These are phyloP conservation scores for Seiridium unicorne DNA, from an alignment of 2,329 filamentous ascomycete genomes.

Conservation along the genomic window DNA sequence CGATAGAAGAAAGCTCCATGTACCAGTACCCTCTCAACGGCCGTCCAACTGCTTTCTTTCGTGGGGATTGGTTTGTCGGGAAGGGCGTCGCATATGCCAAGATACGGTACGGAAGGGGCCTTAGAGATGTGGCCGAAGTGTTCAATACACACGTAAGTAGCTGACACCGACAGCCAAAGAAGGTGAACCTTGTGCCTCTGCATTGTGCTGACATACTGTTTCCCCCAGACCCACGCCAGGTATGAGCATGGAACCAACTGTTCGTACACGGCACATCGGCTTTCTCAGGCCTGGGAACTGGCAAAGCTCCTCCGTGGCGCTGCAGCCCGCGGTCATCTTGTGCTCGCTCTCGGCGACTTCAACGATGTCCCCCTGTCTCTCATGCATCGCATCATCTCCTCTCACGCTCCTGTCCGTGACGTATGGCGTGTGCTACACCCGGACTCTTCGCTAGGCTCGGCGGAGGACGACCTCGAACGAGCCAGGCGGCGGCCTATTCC, in stretches of 20 bases:
- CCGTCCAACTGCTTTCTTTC: constrained; percentile 86
- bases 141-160: constrained; percentile 81
- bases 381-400: constrained; percentile 78
- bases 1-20: constrained; percentile 88
- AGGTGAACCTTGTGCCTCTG: too few species aligned
- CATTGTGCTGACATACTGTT: too few species aligned
- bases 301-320: constrained; percentile 84
- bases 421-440: constrained; percentile 84
- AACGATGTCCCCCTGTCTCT: constrained; percentile 92
- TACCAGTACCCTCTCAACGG: constrained; percentile 87
- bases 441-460: constrained; percentile 75
- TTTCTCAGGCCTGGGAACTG: constrained; percentile 93
- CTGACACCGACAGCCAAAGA: not conserved
- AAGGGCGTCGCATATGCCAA: constrained; percentile 87
- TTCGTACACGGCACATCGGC: constrained; percentile 86
- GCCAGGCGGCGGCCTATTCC: constrained; percentile 67
- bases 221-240: constrained; percentile 67
- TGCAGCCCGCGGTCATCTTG: constrained; percentile 76
- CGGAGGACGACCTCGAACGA: constrained; percentile 65
- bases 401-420: constrained; percentile 75
- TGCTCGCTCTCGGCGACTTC: constrained; percentile 87
- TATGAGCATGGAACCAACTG: constrained; percentile 80
- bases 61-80: constrained; percentile 95
- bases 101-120: constrained; percentile 66
- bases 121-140: constrained; percentile 74